Evolutionary conservation across 1,139 yeast genomes (phyloP).

Genomic region (Debaryomyces sp.): DNA sequence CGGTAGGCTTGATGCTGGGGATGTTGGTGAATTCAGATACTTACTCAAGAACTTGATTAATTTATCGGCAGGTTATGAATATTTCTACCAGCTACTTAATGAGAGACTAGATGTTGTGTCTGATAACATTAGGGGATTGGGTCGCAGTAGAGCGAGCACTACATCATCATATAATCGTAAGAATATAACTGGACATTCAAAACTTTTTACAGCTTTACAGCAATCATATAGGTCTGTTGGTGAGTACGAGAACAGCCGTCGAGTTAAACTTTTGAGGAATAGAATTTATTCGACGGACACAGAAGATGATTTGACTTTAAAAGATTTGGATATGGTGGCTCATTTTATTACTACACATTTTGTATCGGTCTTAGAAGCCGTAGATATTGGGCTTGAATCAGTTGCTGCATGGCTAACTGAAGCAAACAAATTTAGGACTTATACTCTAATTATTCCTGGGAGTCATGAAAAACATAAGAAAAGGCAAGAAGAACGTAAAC

Average conservation of each 20-base stretch:
- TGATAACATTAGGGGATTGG: conserved; percentile 8
- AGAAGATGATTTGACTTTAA: conserved; percentile 14
- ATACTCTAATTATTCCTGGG: conserved; percentile 20
- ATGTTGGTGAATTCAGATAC: conserved; percentile 30
- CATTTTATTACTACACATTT: conserved; percentile 22
- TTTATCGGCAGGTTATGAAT: conserved; percentile 30
- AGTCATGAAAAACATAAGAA: conserved; percentile 14
- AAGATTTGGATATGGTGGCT: conserved; percentile 33
- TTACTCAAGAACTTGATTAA: conserved; percentile 26
- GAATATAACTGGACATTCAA: conserved; percentile 20
- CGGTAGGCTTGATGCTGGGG: conserved; percentile 34
- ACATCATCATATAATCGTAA: conserved; percentile 15
- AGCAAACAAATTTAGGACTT: conserved; percentile 32
- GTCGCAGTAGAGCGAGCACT: conserved; percentile 18
- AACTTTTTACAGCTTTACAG: conserved; percentile 28
- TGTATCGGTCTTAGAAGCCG: conserved; percentile 20
- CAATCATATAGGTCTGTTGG: conserved; percentile 38
- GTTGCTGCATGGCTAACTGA: conserved; percentile 29
- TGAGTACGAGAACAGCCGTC: conserved; percentile 26
- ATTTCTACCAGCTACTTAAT: conserved; percentile 33
- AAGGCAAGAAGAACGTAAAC: conserved; percentile 22
- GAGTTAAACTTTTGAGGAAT: conserved; percentile 24
- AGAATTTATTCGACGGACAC: conserved; percentile 17
- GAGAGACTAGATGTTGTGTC: conserved; percentile 27
- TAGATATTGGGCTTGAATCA: conserved; percentile 21